Evolutionary conservation across 2,329 filamentous ascomycete species (phyloP), one percentile per base, ranked within the genome.

Genomic region (Remersonia thermophila): DNA sequence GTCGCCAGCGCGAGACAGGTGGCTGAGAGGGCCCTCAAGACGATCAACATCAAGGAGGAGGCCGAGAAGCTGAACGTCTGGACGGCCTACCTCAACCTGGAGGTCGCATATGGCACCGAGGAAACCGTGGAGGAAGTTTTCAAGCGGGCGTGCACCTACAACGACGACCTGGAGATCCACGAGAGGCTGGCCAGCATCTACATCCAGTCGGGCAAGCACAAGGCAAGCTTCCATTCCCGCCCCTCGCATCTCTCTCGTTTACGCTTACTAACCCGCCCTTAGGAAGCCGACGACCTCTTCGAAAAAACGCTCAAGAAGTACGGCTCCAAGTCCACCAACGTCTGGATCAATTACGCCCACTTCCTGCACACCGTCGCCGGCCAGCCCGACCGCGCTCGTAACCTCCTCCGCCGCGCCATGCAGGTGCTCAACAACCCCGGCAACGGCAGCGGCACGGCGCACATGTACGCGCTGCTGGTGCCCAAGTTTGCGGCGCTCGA

Each of bases 341-440:
- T 95, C 47, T 98, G 87, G 84, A 69, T 81, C 59, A 95, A 96
- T 65, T 96, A 95, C 60, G 89, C 87, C 16, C 81, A 82, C 51
- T 96, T 95, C 70, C 69, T 98, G 38, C 81, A 94, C 62, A 77
- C 80, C 40, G 82, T 75, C 1, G 62, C 74, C 41, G 66, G 71
- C 39, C 70, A 80, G 9, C 73, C 85, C 1, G 79, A 80, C n/a
- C 74, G 78, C 7, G 83, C 79, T 3, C 80, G 86, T 37, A 76
- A 75, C 1, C 73, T 98, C 11, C 74, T 96, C 5, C 70, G 80
- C 3, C 81, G 89, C 29, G 89, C 91, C 12, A 77, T 82, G 8
- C 87, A 96, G 60, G 82, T 83, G 7, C 75, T 98, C 3, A 78
- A 80, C 17, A 57, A 66, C 14, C 71, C 72, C 35, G 72, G 34